A percentile compares a stretch with the other conserved stretches of the same genome.
Conservation (phyloP, 192 early-diverging fungal genomes). For the Umbelopsis sp. region DNA sequence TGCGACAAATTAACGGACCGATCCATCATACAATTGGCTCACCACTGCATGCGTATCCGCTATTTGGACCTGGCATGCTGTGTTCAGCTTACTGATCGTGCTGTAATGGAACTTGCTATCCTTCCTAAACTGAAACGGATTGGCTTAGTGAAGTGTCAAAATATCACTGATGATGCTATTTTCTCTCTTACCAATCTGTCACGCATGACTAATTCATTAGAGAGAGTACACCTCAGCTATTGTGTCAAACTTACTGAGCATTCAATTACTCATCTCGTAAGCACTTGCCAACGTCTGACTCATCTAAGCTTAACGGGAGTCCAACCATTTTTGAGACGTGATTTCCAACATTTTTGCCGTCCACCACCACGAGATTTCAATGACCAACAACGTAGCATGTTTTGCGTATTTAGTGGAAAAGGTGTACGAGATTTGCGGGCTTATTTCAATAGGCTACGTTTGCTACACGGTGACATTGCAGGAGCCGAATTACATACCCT, state of each 20-base stretch:
- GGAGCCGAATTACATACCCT: neutral
- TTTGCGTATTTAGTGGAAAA: constrained; percentile 64
- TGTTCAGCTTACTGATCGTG: constrained; percentile 51
- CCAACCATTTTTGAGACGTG: constrained; percentile 49
- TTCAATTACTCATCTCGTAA: constrained; percentile 50
- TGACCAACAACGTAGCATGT: constrained; percentile 53
- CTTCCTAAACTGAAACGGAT: constrained; percentile 59
- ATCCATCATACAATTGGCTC: constrained; percentile 49
- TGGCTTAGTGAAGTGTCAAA: constrained; percentile 62
- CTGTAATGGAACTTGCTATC: constrained; percentile 55
- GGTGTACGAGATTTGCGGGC: constrained; percentile 55
- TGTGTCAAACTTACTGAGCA: constrained; percentile 52
- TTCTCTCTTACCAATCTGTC: constrained; percentile 49
- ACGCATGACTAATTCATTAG: constrained; percentile 46
- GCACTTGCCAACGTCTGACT: constrained; percentile 48
- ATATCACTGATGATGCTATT: constrained; percentile 58
- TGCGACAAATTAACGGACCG: constrained; percentile 55
- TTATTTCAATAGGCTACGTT: constrained; percentile 33
- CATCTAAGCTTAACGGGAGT: constrained; percentile 63
- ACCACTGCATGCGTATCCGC: constrained; percentile 53
- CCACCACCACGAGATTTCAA: constrained; percentile 57
- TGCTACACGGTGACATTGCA: neutral
- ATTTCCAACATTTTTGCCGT: constrained; percentile 55
- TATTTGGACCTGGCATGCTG: constrained; percentile 64
- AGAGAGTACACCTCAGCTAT: constrained; percentile 61